phyloP scores from a whole-genome alignment of 371 early-diverging fungal genomes.

The Parasitella parasitica region DNA sequence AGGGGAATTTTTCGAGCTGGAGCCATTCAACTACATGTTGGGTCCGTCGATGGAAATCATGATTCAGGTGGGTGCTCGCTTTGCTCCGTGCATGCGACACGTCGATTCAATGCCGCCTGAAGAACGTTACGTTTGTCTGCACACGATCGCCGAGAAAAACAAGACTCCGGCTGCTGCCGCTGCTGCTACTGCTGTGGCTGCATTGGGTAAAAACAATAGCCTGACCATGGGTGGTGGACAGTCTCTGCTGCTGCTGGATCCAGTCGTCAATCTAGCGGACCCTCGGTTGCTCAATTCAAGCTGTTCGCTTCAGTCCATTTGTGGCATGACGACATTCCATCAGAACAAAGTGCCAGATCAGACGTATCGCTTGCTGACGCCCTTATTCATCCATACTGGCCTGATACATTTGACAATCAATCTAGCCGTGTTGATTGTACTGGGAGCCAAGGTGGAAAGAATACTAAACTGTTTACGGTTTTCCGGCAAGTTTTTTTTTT shows the following conservation, averaged over 20 bases:
- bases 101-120: slow-evolving; percentile 22
- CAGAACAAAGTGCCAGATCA: slow-evolving; percentile 54
- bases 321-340: slow-evolving; percentile 50
- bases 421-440: slow-evolving; percentile 58
- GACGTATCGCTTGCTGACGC: slow-evolving; percentile 73
- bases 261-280: slow-evolving; percentile 30
- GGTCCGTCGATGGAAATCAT: slow-evolving; percentile 53
- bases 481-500: slow-evolving; percentile 6
- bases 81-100: slow-evolving; percentile 58
- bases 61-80: slow-evolving; percentile 53
- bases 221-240: neutral
- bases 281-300: slow-evolving; percentile 13
- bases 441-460: slow-evolving; percentile 67
- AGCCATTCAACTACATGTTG: slow-evolving; percentile 57
- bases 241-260: slow-evolving; percentile 6
- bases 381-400: slow-evolving; percentile 81
- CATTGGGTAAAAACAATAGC: neutral
- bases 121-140: slow-evolving; percentile 21
- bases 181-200: neutral
- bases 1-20: slow-evolving; percentile 36
- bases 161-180: neutral
- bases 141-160: neutral
- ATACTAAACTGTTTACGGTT: slow-evolving; percentile 61
- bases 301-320: slow-evolving; percentile 47
- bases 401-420: slow-evolving; percentile 77